Evolutionary conservation across 2,329 filamentous ascomycete genomes (phyloP), one percentile per base, ranked within the genome.

Genomic region (Aspergillus nomiae): DNA sequence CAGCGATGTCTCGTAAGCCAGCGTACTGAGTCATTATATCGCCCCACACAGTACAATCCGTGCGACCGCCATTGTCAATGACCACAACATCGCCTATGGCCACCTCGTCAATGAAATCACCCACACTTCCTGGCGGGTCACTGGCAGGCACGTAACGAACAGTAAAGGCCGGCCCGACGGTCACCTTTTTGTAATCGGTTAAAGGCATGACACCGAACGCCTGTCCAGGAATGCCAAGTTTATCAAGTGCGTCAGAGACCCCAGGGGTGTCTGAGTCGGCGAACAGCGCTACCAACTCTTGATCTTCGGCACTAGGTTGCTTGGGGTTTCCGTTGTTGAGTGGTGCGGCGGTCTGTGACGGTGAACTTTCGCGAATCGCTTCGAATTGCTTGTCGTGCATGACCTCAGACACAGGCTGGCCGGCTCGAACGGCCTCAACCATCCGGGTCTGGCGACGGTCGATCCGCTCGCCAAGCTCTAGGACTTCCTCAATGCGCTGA

Each of bases 11-110:
- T 48, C 71, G 68, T 2, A 75, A 36, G 4, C 73, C 71, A 3
- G 74, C 73, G 21, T 76, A 77, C 59, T 77, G 73, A 0, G 75
- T 77, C 73, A 77, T 76, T 1, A 76, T 77, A 59, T 77, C 75
- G 1, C 75, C 75, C 75, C 75, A 77, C 4, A 77, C 72, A 2
- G 75, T 77, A 19, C 75, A 77, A 36, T 77, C 73, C 0, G 67
- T 76, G 38, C 75, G 74, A 16, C 74, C 73, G 3, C 69, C 66
- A 12, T 77, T 77, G 54, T 76, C 74, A 36, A 77, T 77, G 1
- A 77, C 73, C 0, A 77, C 68, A 0, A 77, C 54, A 58, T 77
- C 74, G 0, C 73, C 70, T 10, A 57, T 34, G 6, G 72, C 72
- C 16, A 76, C 72, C 14, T 76, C 72, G 54, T 76, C 74, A 36